Base-by-base conservation (phyloP, 805 yeast species). In the Kodamaea kaohsiungensis region DNA sequence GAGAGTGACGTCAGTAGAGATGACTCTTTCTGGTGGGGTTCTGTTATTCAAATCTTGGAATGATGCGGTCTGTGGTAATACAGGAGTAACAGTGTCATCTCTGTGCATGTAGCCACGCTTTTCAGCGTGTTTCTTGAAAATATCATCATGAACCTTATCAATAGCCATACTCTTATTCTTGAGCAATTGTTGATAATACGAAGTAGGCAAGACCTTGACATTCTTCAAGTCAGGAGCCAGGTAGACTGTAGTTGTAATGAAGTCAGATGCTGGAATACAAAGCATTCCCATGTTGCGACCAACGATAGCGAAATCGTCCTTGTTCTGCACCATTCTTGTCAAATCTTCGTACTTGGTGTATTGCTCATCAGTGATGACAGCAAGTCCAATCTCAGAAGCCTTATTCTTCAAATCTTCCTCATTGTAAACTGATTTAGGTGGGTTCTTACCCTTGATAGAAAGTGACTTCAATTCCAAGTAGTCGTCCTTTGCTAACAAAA, bases 191-290 rank as follows among this genome's bases (percentile, higher is more conserved):
- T 81, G 80, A 68, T 85, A 88, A 64, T 87, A 87, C 1, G 85
- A 76, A 5, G 79, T 72, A 5, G 93, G 91, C 35, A 88, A 64
- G 8, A 86, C 84, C 55, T 85, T 86, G 35, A 86, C 85, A 56
- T 82, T 80, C 3, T 73, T 68, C 10, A 76, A 67, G 59, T 86
- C 89, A 3, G 88, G 83, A 3, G 68, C 69, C 58, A 80, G 75
- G 7, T 82, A 79, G 38, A 79, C 79, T 1, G 88, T 83, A 0
- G 91, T 86, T 0, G 89, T 84, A 56, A 87, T 73, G 59, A 81
- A 86, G 1, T 85, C 74, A n/a, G 77, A 65, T 49, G 75, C 76
- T 1, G 93, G 89, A 42, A 88, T 75, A 49, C 83, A 76, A 59
- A 87, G 62, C 48, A 80, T 61, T 2, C 85, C 86, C 58, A 53